Percentiles rank a stretch among this genome's conserved stretches.
Conservation (phyloP, 2,329 filamentous ascomycete species). For the Botrytis medusae region DNA sequence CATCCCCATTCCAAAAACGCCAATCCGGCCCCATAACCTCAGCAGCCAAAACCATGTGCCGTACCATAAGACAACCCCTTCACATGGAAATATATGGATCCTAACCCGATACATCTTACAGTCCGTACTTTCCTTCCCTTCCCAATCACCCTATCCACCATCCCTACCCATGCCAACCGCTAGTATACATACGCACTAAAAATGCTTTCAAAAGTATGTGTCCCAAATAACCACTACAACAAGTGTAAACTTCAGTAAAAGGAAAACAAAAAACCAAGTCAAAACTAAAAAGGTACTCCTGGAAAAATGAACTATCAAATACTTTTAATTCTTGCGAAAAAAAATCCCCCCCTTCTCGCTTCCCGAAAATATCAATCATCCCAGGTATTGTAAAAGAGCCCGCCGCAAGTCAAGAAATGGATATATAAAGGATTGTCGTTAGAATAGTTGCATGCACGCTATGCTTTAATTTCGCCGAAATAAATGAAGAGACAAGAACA, state of each 20-base stretch:
- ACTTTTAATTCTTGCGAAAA: slow-evolving; percentile 16
- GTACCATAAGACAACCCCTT: slow-evolving; percentile 8
- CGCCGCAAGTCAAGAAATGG: slow-evolving; percentile 18
- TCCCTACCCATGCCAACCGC: slow-evolving; percentile 1
- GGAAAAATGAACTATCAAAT: slow-evolving; percentile 7
- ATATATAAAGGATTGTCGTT: slow-evolving; percentile 21
- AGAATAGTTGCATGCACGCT: slow-evolving; percentile 12
- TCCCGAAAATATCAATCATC: slow-evolving; percentile 13
- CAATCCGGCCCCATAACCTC: not conserved
- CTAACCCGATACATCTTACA: not conserved
- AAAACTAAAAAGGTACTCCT: slow-evolving; percentile 6
- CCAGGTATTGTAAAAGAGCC: slow-evolving; percentile 5
- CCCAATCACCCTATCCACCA: not conserved
- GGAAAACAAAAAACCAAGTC: not conserved
- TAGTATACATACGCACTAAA: slow-evolving; percentile 16
- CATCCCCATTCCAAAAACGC: slow-evolving; percentile 11
- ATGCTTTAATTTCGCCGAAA: slow-evolving; percentile 4
- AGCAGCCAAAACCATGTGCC: not conserved
- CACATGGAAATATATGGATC: slow-evolving; percentile 7
- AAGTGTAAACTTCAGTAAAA: not conserved
- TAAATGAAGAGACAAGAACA: slow-evolving; percentile 13
- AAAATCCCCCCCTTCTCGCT: slow-evolving; percentile 2
- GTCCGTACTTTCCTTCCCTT: not conserved
- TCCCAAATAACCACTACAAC: slow-evolving; percentile 10
- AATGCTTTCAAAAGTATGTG: slow-evolving; percentile 13